Conservation (phyloP, 177 flowering plant species). For the Telopea speciosissima region DNA sequence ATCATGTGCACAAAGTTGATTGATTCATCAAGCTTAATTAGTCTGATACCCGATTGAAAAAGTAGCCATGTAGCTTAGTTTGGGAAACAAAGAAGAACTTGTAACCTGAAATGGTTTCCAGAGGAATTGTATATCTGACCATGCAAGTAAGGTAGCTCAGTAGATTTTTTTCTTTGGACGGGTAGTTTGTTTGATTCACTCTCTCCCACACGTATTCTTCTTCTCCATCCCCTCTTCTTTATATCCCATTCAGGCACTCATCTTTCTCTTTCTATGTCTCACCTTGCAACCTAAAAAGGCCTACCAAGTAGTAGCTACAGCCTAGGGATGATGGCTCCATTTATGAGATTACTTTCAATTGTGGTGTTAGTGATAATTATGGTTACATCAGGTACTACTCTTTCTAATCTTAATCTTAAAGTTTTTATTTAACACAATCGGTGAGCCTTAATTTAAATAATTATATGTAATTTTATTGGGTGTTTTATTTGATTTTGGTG, state of each 20-base stretch:
- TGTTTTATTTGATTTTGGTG: not conserved
- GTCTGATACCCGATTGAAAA: too few relatives aligned
- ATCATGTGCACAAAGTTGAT: too few relatives aligned
- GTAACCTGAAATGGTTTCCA: not conserved
- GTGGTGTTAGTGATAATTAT: conserved; percentile 4
- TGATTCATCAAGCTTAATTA: too few relatives aligned
- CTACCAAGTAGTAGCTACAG: not conserved
- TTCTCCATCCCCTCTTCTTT: not conserved
- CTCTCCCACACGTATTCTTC: conserved; percentile 2
- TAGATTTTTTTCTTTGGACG: not conserved
- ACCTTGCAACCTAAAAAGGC: not conserved
- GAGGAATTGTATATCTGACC: not conserved
- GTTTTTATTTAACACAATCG: too few relatives aligned
- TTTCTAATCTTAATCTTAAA: not conserved
- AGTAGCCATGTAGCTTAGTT: too few relatives aligned
- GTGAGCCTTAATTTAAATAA: too few relatives aligned
- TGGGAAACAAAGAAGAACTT: not conserved
- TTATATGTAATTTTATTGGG: too few relatives aligned
- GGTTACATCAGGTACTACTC: conserved; percentile 11
- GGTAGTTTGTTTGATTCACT: not conserved
- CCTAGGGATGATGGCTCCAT: conserved; percentile 9
- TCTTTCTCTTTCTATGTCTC: not conserved
- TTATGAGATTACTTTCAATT: not conserved
- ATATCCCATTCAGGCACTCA: not conserved
- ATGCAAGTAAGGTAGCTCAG: not conserved